Base-by-base conservation (phyloP, 1,284 basidiomycete species). In the Agroathelia rolfsii region DNA sequence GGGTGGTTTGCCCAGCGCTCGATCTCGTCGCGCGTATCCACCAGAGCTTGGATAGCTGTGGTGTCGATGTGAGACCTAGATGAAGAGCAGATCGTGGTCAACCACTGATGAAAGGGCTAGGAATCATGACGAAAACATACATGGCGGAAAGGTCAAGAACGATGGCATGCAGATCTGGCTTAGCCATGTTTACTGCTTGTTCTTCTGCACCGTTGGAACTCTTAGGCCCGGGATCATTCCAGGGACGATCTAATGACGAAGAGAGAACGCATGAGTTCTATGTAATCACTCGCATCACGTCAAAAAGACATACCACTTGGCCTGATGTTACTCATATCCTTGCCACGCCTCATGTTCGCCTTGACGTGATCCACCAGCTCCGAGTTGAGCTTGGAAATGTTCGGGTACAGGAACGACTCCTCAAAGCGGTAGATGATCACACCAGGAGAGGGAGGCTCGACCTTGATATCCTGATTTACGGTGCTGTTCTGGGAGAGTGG, bases 181-280 rank as follows among this genome's bases (percentile, higher is more conserved):
- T 74, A 46, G 66, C 64, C 14, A 59, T 41, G 41, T 87, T 82
- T 14, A 56, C 59, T 20, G 51, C 58, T 40, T 60, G 64, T 35
- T 75, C 69, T 5, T 58, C 61, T 2, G 59, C 59, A 6, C 61
- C 61, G 14, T 62, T 66, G 31, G 65, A 61, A 33, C 57, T 56
- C n/a, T n/a, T n/a, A 23, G 83, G 85, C 28, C 86, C 86, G 9
- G 88, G 82, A 50, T 95, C 92, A 53, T 98, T 98, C 94, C 94
- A 98, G 3, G 89, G 76, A 28, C 94, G 74, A 51, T 97, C n/a
- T n/a, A n/a, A n/a, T n/a, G n/a, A n/a, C n/a, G n/a, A n/a, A n/a
- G n/a, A n/a, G n/a, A n/a, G n/a, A n/a, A n/a, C n/a, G n/a, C n/a
- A n/a, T n/a, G n/a, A n/a, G n/a, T n/a, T n/a, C n/a, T n/a, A n/a